Evolutionary conservation across 1,139 yeast species (phyloP).

Genomic region (Sugiyamaella novakii): DNA sequence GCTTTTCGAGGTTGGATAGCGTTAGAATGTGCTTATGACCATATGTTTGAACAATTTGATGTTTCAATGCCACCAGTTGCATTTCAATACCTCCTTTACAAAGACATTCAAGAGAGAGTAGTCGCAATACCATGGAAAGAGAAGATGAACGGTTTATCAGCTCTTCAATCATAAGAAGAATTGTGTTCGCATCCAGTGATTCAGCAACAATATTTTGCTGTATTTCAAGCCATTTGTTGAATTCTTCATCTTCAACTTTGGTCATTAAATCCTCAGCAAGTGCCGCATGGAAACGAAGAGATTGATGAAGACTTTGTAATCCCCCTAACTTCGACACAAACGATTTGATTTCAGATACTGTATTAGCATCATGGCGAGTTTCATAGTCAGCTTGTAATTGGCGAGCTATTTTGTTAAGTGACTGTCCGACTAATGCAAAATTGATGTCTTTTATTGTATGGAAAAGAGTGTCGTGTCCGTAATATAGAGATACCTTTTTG

Average conservation of each 20-base stretch:
- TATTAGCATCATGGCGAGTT: conserved; percentile 57
- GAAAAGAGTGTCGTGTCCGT: conserved; percentile 47
- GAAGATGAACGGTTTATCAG: conserved; percentile 52
- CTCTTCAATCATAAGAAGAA: conserved; percentile 49
- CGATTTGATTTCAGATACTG: conserved; percentile 65
- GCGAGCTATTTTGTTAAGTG: conserved; percentile 70
- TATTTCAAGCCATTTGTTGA: conserved; percentile 61
- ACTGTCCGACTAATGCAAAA: conserved; percentile 78
- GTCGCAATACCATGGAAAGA: conserved; percentile 48
- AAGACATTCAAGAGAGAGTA: conserved; percentile 57
- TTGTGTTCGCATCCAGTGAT: conserved; percentile 54
- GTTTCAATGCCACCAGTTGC: conserved; percentile 55
- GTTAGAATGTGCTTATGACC: conserved; percentile 55
- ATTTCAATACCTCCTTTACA: conserved; percentile 65
- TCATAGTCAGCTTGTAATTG: conserved; percentile 70
- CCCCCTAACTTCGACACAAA: conserved; percentile 72
- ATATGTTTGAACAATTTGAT: conserved; percentile 56
- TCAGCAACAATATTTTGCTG: conserved; percentile 72
- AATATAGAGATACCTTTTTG: conserved; percentile 43
- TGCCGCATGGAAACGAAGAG: conserved; percentile 72
- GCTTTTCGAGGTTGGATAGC: conserved; percentile 45
- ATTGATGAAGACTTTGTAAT: conserved; percentile 66
- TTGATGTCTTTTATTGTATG: conserved; percentile 63
- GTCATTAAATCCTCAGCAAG: conserved; percentile 70
- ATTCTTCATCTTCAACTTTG: conserved; percentile 52